Evolutionary conservation across 2,329 filamentous ascomycete genomes (phyloP), one percentile per base, ranked within the genome.

Genomic region (Ophiocordyceps sinensis): DNA sequence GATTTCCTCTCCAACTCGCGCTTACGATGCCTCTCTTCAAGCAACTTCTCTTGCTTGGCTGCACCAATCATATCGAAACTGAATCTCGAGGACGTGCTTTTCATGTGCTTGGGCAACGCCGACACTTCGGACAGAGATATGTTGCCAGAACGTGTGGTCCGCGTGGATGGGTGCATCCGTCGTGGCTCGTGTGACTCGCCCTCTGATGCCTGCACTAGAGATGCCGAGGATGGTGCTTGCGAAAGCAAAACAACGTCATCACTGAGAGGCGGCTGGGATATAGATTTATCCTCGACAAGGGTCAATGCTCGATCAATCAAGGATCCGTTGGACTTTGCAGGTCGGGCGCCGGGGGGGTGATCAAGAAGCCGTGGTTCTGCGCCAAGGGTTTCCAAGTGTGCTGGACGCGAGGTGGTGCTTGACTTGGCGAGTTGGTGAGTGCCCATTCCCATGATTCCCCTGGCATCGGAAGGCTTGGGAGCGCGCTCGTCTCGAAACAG

Each of bases 31-130:
- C 77, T 73, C 49, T 85, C 84, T 56, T 86, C 85, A 34, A 87
- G 63, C 31, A 82, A 56, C 56, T 78, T 81, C 57, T 81, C 77
- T 51, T 79, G 70, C 44, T 75, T 71, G 13, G 81, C 81, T 6
- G 75, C 75, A 5, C 79, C 80, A 14, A 79, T 73, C 68, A 87
- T 84, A 52, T 88, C 83, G 52, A 89, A 89, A 51, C 83, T 88
- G 54, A 89, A 88, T 13, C 84, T 69, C 0, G 82, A 86, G 0
- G 83, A 84, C 11, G 79, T 84, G 55, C 82, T 87, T 59, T 79
- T 81, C 76, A 81, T 80, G 46, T 80, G 76, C 44, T 63, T 72
- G 3, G 76, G 77, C 29, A 79, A 45, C 1, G 70, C 66, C 7
- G 69, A 71, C 2, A 64, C 53, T 4, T 65, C 66, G 0, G 71